Base-by-base conservation (phyloP, 805 yeast genomes). In the Ascoidea rubescens region DNA sequence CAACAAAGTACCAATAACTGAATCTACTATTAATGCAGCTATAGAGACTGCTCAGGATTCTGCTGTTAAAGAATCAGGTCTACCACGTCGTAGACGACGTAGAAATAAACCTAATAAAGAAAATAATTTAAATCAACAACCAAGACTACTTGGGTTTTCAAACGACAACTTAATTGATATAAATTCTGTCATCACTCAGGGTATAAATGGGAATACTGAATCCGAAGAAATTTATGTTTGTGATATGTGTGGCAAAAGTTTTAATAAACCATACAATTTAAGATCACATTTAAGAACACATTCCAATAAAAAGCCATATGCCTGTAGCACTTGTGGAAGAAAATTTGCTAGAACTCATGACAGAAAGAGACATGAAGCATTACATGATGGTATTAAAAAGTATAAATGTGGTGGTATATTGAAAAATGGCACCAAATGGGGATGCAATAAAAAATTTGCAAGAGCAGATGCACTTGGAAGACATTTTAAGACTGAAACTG, bases 221-320 rank as follows among this genome's bases (percentile, higher is more conserved):
- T 14, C 8, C 8, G 43, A 37, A 14, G 43, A 57, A 28, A 51
- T 50, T 4, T 61, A 57, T 44, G 76, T 7, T 68, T 87, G 96
- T 62, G 76, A 79, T 52, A 69, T 80, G 48, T 87, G 96, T 65
- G 84, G 77, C 30, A 85, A 84, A 65, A 67, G 79, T 43, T 87
- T 87, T 62, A 82, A 91, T 1, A 66, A 95, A 50, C 88, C 89
- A 0, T 87, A 87, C 64, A 87, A 87, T 63, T 71, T 87, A 58
- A 82, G 87, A 57, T 81, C 89, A 0, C 96, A 87, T 65, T 67
- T 80, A 64, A 71, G 90, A 51, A 84, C 95, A 0, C 96, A 85
- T 63, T 81, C 87, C 5, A 73, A 75, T 49, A 90, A 81, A 50
- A 77, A 82, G 53, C 93, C 93, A 5, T 84, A 70, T 66, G 73